phyloP scores from a whole-genome alignment of 768 basidiomycete genomes.

The Mycena belliarum region DNA sequence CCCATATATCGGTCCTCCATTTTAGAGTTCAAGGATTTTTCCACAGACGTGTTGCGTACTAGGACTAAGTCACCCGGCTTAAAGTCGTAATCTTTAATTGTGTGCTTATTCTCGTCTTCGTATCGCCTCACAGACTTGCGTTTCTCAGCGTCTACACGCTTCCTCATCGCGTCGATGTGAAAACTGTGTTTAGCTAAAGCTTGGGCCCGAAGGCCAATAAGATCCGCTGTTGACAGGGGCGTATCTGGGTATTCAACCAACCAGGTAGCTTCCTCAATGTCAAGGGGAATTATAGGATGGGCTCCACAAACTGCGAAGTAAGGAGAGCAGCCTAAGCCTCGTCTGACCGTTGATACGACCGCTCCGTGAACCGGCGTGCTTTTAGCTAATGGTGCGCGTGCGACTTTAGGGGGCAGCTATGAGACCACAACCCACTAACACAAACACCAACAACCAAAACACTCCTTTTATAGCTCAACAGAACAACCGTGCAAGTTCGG shows the following conservation, averaged over 20 bases:
- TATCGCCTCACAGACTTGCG: neutral
- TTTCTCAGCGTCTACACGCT: neutral
- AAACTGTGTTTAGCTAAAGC: constrained; percentile 27
- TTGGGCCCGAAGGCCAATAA: constrained; percentile 24
- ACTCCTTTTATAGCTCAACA: too few species aligned
- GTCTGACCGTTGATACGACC: too few species aligned
- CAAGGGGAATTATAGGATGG: constrained; percentile 32
- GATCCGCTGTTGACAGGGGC: constrained; percentile 19
- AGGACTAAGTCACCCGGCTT: constrained; percentile 29
- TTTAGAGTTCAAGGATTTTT: constrained; percentile 32
- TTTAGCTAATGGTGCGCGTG: too few species aligned
- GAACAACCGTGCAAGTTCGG: too few species aligned
- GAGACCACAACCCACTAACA: too few species aligned
- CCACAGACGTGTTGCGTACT: constrained; percentile 32
- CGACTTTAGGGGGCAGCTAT: too few species aligned
- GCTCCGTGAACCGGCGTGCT: too few species aligned
- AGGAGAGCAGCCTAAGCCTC: too few species aligned
- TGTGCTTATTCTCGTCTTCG: neutral
- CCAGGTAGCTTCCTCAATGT: constrained; percentile 30
- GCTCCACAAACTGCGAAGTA: neutral
- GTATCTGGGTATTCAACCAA: constrained; percentile 24
- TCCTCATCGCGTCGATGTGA: neutral
- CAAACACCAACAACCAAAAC: too few species aligned
- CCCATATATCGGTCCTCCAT: constrained; percentile 31
- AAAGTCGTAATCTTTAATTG: constrained; percentile 31